Evolutionary conservation across 2,329 filamentous ascomycete genomes (phyloP), one percentile per base, ranked within the genome.

Genomic region (Botrytis squamosa): DNA sequence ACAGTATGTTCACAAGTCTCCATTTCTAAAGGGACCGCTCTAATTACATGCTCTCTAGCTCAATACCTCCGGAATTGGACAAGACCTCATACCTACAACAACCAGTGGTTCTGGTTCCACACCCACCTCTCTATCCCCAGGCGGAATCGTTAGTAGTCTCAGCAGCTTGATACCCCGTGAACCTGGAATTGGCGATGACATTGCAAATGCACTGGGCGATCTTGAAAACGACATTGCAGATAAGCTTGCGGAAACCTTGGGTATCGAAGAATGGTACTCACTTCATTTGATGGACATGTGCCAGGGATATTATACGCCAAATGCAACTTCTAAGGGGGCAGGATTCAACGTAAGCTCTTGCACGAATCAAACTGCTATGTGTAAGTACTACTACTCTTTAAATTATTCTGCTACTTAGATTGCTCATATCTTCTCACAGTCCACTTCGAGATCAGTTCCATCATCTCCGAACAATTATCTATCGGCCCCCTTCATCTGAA

Each of bases 241-340:
- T 64, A 81, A 82, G 69, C 79, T 88, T 40, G 84, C 85, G 33
- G 80, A 84, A 64, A 80, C 83, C 29, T 81, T 90, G 25, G 86
- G 88, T 55, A 83, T 90, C 52, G 84, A 88, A 59, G 86, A 90
- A 80, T 91, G 88, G 81, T 91, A 91, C 82, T 86, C 85, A 33
- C 84, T 87, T 25, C 88, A 91, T 80, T 78, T 91, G 72, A 85
- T 90, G 81, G 85, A 88, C 80, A 88, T 87, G 82, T 91, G 90
- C 82, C 84, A 85, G 75, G 85, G 85, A 33, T 80, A 76, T 42
- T 83, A 83, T 68, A 75, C 76, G 16, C 79, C 81, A 20, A 81
- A 81, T 72, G 77, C 80, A 0, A 82, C 81, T 4, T 76, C 80
- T 4, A 79, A 79, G 12, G 80, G 83, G 20, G 85, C 87, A 66